These are phyloP conservation scores for Fonsecaea monophora DNA, from an alignment of 2,329 filamentous ascomycete species.

Conservation along the genomic window DNA sequence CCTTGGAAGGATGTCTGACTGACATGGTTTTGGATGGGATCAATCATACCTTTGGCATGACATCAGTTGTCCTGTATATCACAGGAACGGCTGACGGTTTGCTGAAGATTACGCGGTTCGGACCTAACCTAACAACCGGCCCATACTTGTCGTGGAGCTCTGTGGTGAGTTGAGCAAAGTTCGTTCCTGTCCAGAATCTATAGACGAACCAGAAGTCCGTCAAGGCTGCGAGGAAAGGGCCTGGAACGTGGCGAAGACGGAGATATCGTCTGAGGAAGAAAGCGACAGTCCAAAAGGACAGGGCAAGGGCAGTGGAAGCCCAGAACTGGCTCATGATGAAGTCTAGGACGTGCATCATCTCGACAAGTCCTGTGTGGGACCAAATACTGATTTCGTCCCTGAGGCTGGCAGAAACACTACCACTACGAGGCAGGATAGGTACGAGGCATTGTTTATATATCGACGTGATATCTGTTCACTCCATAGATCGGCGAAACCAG, in stretches of 20 bases:
- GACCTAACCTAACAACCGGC: slow-evolving; percentile 28
- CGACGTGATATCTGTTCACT: neutral
- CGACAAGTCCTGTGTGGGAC: neutral
- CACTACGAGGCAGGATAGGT: neutral
- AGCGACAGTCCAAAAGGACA: neutral
- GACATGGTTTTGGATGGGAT: neutral
- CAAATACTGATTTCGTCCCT: neutral
- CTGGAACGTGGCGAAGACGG: slow-evolving; percentile 55
- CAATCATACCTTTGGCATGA: slow-evolving; percentile 25
- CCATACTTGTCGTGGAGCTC: slow-evolving; percentile 32
- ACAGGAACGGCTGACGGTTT: slow-evolving; percentile 23
- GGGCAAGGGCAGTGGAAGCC: slow-evolving; percentile 10
- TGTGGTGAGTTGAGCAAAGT: slow-evolving; percentile 12
- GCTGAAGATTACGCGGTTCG: slow-evolving; percentile 29
- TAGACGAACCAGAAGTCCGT: slow-evolving; percentile 77
- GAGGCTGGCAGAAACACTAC: neutral
- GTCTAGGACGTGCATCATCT: neutral
- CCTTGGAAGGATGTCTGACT: neutral
- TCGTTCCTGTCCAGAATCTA: slow-evolving; percentile 16
- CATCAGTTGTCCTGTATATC: slow-evolving; percentile 28
- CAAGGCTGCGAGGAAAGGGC: slow-evolving; percentile 70
- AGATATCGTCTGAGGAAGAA: slow-evolving; percentile 11
- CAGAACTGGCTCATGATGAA: slow-evolving; percentile 3
- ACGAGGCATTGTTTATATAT: neutral
- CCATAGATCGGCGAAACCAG: too few relatives aligned